Base-by-base conservation (phyloP, 352 stramenopile species). In the Plasmopara muralis region DNA sequence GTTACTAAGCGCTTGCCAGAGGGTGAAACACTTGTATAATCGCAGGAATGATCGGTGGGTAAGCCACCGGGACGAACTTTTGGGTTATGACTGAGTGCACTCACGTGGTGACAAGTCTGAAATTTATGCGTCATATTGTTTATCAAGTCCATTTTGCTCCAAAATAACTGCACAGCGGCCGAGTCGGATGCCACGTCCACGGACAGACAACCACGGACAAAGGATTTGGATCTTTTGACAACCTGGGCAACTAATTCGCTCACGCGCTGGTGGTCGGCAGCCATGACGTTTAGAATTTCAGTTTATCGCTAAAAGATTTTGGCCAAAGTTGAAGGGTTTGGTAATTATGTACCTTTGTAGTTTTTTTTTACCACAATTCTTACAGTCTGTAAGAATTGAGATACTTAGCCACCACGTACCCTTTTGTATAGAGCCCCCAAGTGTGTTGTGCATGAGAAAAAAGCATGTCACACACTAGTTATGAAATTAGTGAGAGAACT, bases 101-200 rank as follows among this genome's bases (percentile, higher is more conserved):
- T 47, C 31, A 85, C 67, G 53, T 83, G 69, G 63, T 78, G 70
- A 47, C 80, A 69, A 37, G 66, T 46, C 12, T 85, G 74, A 52
- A 65, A 89, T 58, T 82, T 85, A 53, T 68, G 59, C 15, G 62
- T 72, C 7, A 68, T 45, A 46, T 65, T 74, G 60, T 83, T 81
- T 40, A 85, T 48, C 38, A 86, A 55, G 44, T 89, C 77, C 31
- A 64, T 82, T 52, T 77, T 72, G 59, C 60, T 47, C 77, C 74
- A 86, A 12, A 89, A 53, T 30, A 89, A 50, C 49, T 86, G 73
- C 53, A 79, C 66, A 5, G 51, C 44, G 12, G 76, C 70, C 20
- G 58, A 47, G 28, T 63, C 46, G 5, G 38, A 28, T 12, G n/a
- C 47, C 4, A 20, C 20, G 14, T 77, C 48, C 2, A 77, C 47